phyloP scores from a whole-genome alignment of 805 yeast species.

The Cyberlindnera misumaiensis region DNA sequence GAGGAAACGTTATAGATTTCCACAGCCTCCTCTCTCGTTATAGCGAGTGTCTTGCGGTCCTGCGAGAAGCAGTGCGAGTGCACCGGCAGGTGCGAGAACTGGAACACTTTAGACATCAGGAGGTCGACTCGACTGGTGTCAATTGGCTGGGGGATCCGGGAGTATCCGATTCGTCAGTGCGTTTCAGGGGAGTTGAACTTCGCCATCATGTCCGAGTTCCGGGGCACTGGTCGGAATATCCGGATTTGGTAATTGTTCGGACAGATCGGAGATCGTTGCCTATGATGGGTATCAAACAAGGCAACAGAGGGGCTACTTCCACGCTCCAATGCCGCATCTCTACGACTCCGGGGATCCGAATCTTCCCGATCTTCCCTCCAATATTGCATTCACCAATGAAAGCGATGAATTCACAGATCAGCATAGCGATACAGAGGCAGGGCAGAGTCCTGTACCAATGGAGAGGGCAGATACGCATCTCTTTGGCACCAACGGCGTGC shows the following conservation, averaged over 20 bases:
- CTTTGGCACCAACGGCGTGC: background rate
- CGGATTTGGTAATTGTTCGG: no score
- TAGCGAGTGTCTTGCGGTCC: conserved; percentile 62
- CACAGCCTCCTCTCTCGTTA: conserved; percentile 72
- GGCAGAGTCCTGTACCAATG: background rate
- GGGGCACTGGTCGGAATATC: no score
- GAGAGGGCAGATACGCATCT: conserved; percentile 8
- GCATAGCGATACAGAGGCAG: background rate
- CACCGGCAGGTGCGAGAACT: conserved; percentile 77
- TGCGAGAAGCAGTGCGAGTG: conserved; percentile 86
- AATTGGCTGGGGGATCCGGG: no score
- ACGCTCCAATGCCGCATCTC: conserved; percentile 12
- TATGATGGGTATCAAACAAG: no score
- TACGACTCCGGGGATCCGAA: conserved; percentile 38
- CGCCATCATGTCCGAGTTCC: no score
- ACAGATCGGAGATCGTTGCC: no score
- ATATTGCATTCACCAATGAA: conserved; percentile 15
- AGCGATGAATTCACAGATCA: conserved; percentile 19
- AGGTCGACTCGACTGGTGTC: conserved; percentile 21
- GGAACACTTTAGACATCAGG: conserved; percentile 34
- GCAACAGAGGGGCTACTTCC: no score
- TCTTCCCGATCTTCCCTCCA: conserved; percentile 32
- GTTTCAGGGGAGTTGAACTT: background rate
- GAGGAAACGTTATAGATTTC: conserved; percentile 61
- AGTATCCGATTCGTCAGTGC: no score